A percentile compares a stretch with the other conserved stretches of the same genome.
Evolutionary conservation across 345 rosid species (phyloP).

Genomic region (Rubroshorea leprosula): DNA sequence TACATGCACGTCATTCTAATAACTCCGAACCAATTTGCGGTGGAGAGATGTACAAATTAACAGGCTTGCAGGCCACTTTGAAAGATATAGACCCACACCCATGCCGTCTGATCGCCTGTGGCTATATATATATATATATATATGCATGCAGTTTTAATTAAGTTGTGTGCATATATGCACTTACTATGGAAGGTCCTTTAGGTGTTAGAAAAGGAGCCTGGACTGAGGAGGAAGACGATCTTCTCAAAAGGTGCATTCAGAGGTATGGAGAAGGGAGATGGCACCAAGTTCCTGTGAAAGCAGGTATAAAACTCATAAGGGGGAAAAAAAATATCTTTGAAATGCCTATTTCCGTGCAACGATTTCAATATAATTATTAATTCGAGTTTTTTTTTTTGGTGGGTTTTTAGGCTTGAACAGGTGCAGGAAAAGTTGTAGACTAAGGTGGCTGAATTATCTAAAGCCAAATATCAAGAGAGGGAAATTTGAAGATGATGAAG

Average conservation of each 20-base stretch:
- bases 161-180: background rate
- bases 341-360: background rate
- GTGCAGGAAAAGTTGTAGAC: constrained; percentile 48
- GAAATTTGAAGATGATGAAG: constrained; percentile 35
- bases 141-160: too few species aligned
- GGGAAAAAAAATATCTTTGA: background rate
- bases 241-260: constrained; percentile 30
- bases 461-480: constrained; percentile 41
- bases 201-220: constrained; percentile 39
- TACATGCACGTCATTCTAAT: too few species aligned
- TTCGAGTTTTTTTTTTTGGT: background rate
- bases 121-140: too few species aligned
- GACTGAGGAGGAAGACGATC: constrained; percentile 44
- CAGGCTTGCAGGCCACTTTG: too few species aligned
- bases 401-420: constrained; percentile 44
- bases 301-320: constrained; percentile 18
- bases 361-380: background rate
- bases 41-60: too few species aligned
- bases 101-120: too few species aligned
- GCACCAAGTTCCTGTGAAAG: constrained; percentile 35
- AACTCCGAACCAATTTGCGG: too few species aligned
- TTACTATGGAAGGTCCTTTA: background rate
- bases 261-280: constrained; percentile 38
- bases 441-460: constrained; percentile 52
- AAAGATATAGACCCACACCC: too few species aligned